Percentiles rank a stretch among this genome's conserved stretches.
Evolutionary conservation across 2,329 filamentous ascomycete species (phyloP).

Genomic region (Aspergillus pseudotamarii): DNA sequence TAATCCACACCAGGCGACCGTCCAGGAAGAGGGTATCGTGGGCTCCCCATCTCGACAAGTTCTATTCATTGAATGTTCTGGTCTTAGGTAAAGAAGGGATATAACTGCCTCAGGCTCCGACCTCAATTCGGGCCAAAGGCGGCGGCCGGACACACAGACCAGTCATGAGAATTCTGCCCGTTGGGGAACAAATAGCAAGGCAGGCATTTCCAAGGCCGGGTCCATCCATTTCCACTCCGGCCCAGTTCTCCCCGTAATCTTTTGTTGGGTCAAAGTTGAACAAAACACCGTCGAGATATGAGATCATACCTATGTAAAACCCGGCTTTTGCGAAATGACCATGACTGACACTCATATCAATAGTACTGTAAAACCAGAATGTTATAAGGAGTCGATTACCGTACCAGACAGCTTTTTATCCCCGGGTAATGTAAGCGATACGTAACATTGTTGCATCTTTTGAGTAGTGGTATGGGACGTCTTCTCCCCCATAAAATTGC

Average conservation of each 20-base stretch:
- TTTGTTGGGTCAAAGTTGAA: neutral
- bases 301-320: conserved; percentile 4
- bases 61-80: neutral
- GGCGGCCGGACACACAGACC: conserved; percentile 14
- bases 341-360: neutral
- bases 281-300: neutral
- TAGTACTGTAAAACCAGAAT: neutral
- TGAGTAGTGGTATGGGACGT: no score
- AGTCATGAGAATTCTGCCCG: neutral
- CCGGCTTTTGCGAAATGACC: neutral
- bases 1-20: neutral
- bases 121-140: conserved; percentile 14
- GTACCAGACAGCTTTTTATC: neutral
- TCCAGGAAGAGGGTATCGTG: neutral
- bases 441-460: neutral
- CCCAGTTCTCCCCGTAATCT: neutral
- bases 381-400: neutral
- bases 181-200: conserved; percentile 17
- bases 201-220: conserved; percentile 13
- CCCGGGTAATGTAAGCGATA: neutral
- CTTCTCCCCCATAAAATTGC: neutral
- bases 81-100: neutral
- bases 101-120: conserved; percentile 15
- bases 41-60: neutral
- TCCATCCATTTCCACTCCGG: conserved; percentile 9